Percentiles rank a stretch among this genome's conserved stretches.
Conservation (phyloP, 1,284 basidiomycete genomes). For the Fomes fomentarius region DNA sequence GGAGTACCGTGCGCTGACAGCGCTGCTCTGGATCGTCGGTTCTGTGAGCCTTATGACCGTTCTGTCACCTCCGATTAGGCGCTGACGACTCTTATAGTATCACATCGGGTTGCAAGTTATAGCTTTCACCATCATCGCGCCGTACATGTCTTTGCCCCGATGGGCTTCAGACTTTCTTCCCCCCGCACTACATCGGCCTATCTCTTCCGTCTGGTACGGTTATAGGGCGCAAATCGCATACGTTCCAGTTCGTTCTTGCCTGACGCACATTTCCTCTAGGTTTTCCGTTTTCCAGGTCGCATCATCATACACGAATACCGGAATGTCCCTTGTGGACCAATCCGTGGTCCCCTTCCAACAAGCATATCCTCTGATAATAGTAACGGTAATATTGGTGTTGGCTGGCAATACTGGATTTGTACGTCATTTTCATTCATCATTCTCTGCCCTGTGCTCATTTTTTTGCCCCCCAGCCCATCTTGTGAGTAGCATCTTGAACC, state of each 20-base stretch:
- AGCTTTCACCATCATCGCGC: slow-evolving; percentile 64
- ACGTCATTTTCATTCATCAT: slow-evolving; percentile 39
- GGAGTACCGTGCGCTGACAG: slow-evolving; percentile 86
- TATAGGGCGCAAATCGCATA: too few relatives aligned
- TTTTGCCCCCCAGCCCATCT: slow-evolving; percentile 14
- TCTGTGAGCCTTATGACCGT: slow-evolving; percentile 24
- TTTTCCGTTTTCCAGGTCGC: slow-evolving; percentile 87
- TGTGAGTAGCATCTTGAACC: slow-evolving; percentile 17
- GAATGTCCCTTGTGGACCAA: slow-evolving; percentile 86
- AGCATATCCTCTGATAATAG: slow-evolving; percentile 82
- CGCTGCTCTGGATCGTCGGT: slow-evolving; percentile 78
- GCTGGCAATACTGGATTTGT: slow-evolving; percentile 94
- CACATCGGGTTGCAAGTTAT: slow-evolving; percentile 41
- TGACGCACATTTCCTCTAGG: too few relatives aligned
- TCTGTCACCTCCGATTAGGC: neutral
- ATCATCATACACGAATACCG: slow-evolving; percentile 91
- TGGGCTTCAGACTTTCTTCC: slow-evolving; percentile 61
- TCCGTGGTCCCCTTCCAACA: slow-evolving; percentile 89
- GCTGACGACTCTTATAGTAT: slow-evolving; percentile 52
- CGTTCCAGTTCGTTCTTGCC: too few relatives aligned
- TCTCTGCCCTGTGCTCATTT: neutral
- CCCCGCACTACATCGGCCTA: slow-evolving; percentile 53
- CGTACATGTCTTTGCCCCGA: slow-evolving; percentile 66
- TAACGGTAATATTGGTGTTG: slow-evolving; percentile 73
- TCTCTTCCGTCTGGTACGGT: slow-evolving; percentile 63